phyloP scores from a whole-genome alignment of 1,139 yeast genomes.

The Wickerhamiella infanticola region DNA sequence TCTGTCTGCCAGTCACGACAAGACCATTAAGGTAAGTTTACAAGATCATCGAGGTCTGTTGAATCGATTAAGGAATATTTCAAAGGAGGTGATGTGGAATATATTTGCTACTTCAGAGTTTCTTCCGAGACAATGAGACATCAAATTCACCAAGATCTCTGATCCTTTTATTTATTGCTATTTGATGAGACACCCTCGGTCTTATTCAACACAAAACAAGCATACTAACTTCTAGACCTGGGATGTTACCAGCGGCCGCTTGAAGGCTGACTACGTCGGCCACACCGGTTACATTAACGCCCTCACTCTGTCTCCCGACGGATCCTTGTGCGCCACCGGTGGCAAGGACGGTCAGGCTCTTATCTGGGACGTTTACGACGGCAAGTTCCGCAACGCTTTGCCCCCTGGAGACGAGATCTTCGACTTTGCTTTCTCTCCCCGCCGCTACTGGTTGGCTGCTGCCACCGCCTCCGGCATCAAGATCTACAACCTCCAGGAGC shows the following conservation, averaged over 20 bases:
- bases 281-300: conserved; percentile 99
- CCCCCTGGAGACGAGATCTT: conserved; percentile 93
- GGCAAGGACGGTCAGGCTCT: conserved; percentile 98
- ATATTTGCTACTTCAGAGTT: conserved; percentile 99
- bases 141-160: conserved; percentile 95
- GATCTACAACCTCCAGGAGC: conserved; percentile 96
- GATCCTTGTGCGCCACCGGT: conserved; percentile 98
- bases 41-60: too few species aligned
- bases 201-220: conserved; percentile 12
- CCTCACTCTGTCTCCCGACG: conserved; percentile 98
- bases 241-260: conserved; percentile 78
- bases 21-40: conserved; percentile 92
- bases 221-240: conserved; percentile 55
- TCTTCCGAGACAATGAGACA: conserved; percentile 75
- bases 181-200: background rate
- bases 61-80: background rate
- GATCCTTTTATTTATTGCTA: conserved; percentile 29
- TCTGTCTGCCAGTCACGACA: conserved; percentile 99
- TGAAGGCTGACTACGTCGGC: conserved; percentile 95
- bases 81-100: conserved; percentile 20
- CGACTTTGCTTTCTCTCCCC: conserved; percentile 99
- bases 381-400: conserved; percentile 85
- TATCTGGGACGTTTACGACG: conserved; percentile 94
- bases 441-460: conserved; percentile 99
- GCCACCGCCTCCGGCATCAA: conserved; percentile 97